Evolutionary conservation across 805 yeast species (phyloP).

Genomic region (Yarrowia hollandica): DNA sequence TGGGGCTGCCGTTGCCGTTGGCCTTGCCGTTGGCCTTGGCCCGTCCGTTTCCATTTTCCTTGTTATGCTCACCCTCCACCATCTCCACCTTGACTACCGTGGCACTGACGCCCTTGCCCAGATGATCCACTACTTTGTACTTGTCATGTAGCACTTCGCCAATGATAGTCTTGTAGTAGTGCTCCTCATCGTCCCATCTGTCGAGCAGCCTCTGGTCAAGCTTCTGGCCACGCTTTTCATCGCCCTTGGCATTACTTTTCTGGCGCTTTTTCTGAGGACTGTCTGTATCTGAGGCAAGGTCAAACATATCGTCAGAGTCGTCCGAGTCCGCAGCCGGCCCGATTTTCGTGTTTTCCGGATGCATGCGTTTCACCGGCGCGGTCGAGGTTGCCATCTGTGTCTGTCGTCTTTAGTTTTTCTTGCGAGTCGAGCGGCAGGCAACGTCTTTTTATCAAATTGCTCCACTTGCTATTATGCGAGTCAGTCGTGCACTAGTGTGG

Average conservation of each 20-base stretch:
- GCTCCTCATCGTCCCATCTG: slow-evolving; percentile 43
- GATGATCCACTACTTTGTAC: slow-evolving; percentile 37
- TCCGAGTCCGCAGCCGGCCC: slow-evolving; percentile 28
- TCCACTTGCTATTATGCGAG: slow-evolving; percentile 26
- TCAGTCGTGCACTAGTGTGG: slow-evolving; percentile 14
- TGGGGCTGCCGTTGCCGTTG: background rate
- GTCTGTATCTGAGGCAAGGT: slow-evolving; percentile 17
- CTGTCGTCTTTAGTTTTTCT: background rate
- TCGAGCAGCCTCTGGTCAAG: slow-evolving; percentile 37
- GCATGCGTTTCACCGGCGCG: background rate
- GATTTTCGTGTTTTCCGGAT: background rate
- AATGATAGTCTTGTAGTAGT: slow-evolving; percentile 40
- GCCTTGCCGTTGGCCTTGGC: background rate
- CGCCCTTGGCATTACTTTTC: background rate
- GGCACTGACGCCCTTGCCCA: slow-evolving; percentile 43
- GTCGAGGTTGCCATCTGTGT: slow-evolving; percentile 4
- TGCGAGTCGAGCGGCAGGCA: background rate
- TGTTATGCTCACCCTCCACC: slow-evolving; percentile 10
- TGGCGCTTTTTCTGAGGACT: background rate
- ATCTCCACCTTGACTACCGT: slow-evolving; percentile 37
- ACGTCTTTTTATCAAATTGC: background rate
- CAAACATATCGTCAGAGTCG: slow-evolving; percentile 39
- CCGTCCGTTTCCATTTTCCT: background rate
- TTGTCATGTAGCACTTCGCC: slow-evolving; percentile 41
- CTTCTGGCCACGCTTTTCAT: slow-evolving; percentile 13